A percentile compares a stretch with the other conserved stretches of the same genome.
Conservation (phyloP, 257 asterid genomes). For the Lycium ferocissimum region DNA sequence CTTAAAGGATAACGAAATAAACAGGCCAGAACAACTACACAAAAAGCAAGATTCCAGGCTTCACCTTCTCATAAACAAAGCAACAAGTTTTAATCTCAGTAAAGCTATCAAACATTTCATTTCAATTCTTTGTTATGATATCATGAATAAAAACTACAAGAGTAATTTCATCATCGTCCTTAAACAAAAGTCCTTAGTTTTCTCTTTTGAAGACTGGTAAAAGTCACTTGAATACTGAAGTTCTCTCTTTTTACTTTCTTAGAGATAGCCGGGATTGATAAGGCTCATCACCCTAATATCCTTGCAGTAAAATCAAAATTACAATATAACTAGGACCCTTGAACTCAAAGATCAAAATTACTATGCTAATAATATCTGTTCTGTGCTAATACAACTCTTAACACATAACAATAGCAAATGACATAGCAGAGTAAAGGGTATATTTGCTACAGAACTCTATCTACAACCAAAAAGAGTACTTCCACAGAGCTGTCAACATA, state of each 20-base stretch:
- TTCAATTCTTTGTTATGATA: not conserved
- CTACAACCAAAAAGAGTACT: not conserved
- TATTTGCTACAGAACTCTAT: not conserved
- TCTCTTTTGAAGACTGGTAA: not conserved
- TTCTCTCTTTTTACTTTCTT: not conserved
- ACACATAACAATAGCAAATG: not conserved
- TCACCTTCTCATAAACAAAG: not conserved
- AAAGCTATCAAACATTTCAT: not conserved
- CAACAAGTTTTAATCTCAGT: not conserved
- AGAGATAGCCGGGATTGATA: not conserved
- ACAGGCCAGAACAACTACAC: not conserved
- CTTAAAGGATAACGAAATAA: not conserved
- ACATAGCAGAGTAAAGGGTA: not conserved
- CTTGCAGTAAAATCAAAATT: not conserved
- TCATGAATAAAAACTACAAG: not conserved
- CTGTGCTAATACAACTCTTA: not conserved
- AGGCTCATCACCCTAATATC: constrained; percentile 8
- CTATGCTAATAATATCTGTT: not conserved
- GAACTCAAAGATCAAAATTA: not conserved
- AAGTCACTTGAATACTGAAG: not conserved
- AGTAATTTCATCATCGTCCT: constrained; percentile 8
- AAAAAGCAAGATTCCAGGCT: constrained; percentile 1
- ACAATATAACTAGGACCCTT: not conserved
- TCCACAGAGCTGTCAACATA: not conserved
- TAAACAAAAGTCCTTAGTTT: not conserved